phyloP scores from a whole-genome alignment of 805 yeast species.

The Spathaspora boniae region DNA sequence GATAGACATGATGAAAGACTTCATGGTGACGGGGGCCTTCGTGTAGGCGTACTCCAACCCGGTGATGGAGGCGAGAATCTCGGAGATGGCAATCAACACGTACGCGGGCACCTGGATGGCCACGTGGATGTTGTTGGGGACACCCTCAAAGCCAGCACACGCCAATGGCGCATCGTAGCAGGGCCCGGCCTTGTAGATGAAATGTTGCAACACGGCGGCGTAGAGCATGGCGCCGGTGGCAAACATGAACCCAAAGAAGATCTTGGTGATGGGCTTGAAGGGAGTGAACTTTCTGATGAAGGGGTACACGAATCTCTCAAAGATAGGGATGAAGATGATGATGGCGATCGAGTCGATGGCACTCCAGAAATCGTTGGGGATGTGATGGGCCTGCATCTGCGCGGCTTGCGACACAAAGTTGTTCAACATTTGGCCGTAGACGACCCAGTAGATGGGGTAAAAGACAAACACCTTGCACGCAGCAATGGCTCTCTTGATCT shows the following conservation, averaged over 20 bases:
- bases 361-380: slow-evolving; percentile 78
- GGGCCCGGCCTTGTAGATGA: slow-evolving; percentile 68
- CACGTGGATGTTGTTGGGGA: slow-evolving; percentile 58
- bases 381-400: slow-evolving; percentile 67
- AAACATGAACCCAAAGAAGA: slow-evolving; percentile 64
- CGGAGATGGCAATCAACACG: slow-evolving; percentile 68
- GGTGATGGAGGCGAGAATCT: slow-evolving; percentile 75
- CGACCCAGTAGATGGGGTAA: slow-evolving; percentile 73
- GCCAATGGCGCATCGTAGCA: slow-evolving; percentile 61
- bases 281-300: slow-evolving; percentile 44
- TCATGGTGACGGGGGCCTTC: slow-evolving; percentile 71
- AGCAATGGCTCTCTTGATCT: slow-evolving; percentile 57
- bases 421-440: slow-evolving; percentile 67
- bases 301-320: slow-evolving; percentile 54
- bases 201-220: slow-evolving; percentile 72
- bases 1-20: slow-evolving; percentile 59
- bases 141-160: slow-evolving; percentile 41
- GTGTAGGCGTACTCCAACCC: slow-evolving; percentile 84
- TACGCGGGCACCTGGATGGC: slow-evolving; percentile 74
- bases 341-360: slow-evolving; percentile 73
- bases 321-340: slow-evolving; percentile 73
- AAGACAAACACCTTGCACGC: slow-evolving; percentile 74
- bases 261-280: slow-evolving; percentile 70
- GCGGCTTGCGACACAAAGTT: slow-evolving; percentile 75
- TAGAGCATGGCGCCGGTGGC: slow-evolving; percentile 66